phyloP scores from a whole-genome alignment of 257 asterid species.

The Jaltomata sinuosa region DNA sequence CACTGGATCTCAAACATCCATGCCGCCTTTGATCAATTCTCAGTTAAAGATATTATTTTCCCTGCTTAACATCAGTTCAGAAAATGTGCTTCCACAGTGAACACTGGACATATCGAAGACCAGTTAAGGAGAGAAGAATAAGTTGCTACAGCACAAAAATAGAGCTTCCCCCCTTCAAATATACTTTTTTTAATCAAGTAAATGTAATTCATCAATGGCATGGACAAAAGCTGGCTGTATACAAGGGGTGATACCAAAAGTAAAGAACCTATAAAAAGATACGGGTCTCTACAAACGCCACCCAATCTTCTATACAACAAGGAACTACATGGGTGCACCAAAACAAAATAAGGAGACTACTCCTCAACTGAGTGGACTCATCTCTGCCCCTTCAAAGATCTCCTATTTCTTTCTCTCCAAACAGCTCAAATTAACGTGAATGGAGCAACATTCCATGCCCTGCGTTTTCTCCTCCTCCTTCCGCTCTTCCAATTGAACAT shows the following conservation, averaged over 20 bases:
- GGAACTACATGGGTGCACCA: too few relatives aligned
- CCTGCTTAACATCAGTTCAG: background rate
- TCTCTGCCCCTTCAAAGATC: background rate
- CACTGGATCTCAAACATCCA: background rate
- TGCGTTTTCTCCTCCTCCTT: background rate
- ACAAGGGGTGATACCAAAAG: background rate
- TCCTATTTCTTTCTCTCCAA: background rate
- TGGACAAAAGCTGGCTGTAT: background rate
- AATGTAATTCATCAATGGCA: background rate
- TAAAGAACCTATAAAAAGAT: background rate
- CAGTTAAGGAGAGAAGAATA: background rate
- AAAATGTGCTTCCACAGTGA: background rate
- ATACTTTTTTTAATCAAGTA: too few relatives aligned
- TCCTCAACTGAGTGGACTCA: background rate
- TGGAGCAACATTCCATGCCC: background rate
- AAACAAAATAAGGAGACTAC: too few relatives aligned
- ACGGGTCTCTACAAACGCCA: background rate
- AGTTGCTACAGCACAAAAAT: background rate
- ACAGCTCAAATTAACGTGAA: background rate
- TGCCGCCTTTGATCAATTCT: background rate
- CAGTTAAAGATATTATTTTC: background rate
- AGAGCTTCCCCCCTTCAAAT: background rate
- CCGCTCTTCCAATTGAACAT: background rate
- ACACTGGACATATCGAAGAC: background rate
- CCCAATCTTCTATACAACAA: too few relatives aligned